These are phyloP conservation scores for Panicum miliaceum DNA, from an alignment of 176 grass and related monocot species.

Conservation along the genomic window DNA sequence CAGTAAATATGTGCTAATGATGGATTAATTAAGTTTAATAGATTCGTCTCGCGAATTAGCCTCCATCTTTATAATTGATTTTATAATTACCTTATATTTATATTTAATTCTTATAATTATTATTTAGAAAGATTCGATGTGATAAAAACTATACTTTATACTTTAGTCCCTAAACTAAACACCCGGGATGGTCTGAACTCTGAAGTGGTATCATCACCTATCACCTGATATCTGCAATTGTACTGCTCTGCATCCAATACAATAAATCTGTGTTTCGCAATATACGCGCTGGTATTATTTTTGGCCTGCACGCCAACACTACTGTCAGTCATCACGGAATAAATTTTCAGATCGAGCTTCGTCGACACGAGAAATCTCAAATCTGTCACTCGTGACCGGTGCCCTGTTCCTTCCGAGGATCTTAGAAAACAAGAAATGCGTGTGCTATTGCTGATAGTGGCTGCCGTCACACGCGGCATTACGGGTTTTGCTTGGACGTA, in stretches of 20 bases:
- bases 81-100: no score
- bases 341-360: background rate
- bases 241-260: background rate
- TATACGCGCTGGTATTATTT: background rate
- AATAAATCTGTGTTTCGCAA: background rate
- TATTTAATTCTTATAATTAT: no score
- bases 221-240: background rate
- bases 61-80: no score
- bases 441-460: background rate
- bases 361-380: background rate
- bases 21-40: no score
- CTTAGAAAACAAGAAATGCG: background rate
- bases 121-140: no score
- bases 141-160: no score
- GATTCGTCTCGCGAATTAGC: no score
- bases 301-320: background rate
- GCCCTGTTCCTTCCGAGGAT: background rate
- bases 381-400: background rate
- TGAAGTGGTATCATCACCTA: background rate
- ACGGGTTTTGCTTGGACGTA: background rate
- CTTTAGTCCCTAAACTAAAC: no score
- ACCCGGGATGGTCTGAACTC: no score
- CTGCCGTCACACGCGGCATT: slow-evolving; percentile 14
- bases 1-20: no score
- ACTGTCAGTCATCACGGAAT: background rate